phyloP scores from a whole-genome alignment of 2,329 filamentous ascomycete genomes.

The Calycina herbarum region DNA sequence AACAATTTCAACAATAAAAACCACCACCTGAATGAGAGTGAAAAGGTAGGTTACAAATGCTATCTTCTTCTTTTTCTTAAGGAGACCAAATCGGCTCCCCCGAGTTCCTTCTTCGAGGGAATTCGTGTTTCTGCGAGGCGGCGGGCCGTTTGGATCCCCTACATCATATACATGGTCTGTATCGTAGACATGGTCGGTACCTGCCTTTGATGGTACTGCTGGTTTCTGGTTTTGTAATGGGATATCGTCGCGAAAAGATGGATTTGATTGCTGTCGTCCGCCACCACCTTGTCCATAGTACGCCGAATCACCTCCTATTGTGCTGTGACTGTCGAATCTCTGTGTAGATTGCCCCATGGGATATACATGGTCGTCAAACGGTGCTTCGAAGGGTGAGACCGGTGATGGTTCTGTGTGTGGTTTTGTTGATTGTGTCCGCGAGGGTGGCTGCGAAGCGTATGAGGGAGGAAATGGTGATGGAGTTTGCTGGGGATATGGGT shows the following conservation, averaged over 20 bases:
- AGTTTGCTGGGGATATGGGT: constrained; percentile 18
- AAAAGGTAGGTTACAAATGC: constrained; percentile 84
- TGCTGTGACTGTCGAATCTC: constrained; percentile 35
- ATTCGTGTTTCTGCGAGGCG: constrained; percentile 22
- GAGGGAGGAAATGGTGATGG: constrained; percentile 26
- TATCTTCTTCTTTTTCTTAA: constrained; percentile 43
- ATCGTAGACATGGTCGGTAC: constrained; percentile 64
- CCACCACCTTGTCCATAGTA: constrained; percentile 53
- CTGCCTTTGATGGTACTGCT: constrained; percentile 32
- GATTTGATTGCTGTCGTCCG: constrained; percentile 40
- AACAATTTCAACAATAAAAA: constrained; percentile 87
- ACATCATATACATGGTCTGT: constrained; percentile 61
- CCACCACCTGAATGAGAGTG: constrained; percentile 72
- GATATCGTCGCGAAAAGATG: constrained; percentile 50
- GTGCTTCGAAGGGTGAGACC: constrained; percentile 61
- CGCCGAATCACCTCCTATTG: constrained; percentile 53
- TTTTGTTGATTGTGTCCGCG: constrained; percentile 23
- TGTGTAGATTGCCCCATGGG: constrained; percentile 43
- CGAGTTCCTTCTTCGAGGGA: constrained; percentile 38
- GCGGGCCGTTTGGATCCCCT: constrained; percentile 38
- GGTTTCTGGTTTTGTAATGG: constrained; percentile 53
- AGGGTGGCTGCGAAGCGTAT: constrained; percentile 31
- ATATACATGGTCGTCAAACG: constrained; percentile 69
- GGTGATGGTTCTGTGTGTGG: constrained; percentile 23
- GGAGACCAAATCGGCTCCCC: constrained; percentile 49